phyloP scores from a whole-genome alignment of 1,284 basidiomycete species.

The Fistulinella cinereoalba region DNA sequence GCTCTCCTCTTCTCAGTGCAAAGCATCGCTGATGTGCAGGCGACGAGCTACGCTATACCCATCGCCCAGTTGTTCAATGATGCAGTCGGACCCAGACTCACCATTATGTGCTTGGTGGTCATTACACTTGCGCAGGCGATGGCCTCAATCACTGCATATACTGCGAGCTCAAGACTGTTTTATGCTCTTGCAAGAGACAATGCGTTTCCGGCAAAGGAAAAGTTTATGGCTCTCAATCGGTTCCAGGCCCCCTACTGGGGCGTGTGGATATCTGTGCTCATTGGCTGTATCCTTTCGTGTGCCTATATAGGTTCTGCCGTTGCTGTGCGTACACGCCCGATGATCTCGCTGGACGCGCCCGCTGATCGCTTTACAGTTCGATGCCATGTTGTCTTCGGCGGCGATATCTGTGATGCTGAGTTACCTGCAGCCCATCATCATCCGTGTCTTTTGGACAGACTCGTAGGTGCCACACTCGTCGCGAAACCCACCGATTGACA shows the following conservation, averaged over 20 bases:
- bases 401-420: conserved; percentile 60
- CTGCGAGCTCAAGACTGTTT: conserved; percentile 55
- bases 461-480: conserved; percentile 38
- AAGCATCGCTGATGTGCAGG: conserved; percentile 48
- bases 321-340: conserved; percentile 41
- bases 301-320: conserved; percentile 57
- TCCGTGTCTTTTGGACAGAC: conserved; percentile 56
- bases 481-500: background rate
- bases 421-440: conserved; percentile 57
- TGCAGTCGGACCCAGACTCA: conserved; percentile 47
- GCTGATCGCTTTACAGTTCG: conserved; percentile 39
- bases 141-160: conserved; percentile 59
- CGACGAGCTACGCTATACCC: conserved; percentile 52
- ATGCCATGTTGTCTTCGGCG: conserved; percentile 54
- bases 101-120: conserved; percentile 52
- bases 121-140: conserved; percentile 52
- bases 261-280: conserved; percentile 52
- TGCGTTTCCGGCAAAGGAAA: conserved; percentile 45
- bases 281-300: conserved; percentile 56
- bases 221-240: conserved; percentile 50
- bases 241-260: conserved; percentile 56
- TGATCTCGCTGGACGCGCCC: background rate
- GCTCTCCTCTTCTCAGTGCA: conserved; percentile 59
- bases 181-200: conserved; percentile 57
- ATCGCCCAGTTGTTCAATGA: conserved; percentile 59